Percentiles rank a stretch among this genome's conserved stretches.
Conservation (phyloP, 352 stramenopile genomes). For the Nothophytophthora sp. region DNA sequence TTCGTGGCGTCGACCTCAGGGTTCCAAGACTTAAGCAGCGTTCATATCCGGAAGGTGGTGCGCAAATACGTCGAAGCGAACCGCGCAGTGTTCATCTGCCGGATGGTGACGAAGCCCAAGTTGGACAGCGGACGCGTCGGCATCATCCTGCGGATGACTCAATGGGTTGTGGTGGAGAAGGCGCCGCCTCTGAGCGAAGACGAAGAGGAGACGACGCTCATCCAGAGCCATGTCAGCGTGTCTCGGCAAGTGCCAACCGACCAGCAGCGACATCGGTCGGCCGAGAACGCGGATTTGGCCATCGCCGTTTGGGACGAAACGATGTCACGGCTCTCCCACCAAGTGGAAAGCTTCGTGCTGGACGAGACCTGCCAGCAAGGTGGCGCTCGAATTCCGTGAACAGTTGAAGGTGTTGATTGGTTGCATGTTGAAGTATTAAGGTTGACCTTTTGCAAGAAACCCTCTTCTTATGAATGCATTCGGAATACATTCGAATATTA, state of each 20-base stretch:
- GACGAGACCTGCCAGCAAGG: not conserved
- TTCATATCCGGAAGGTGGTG: slow-evolving; percentile 9
- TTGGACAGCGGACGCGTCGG: not conserved
- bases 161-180: slow-evolving; percentile 10
- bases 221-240: slow-evolving; percentile 12
- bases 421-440: no score
- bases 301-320: slow-evolving; percentile 17
- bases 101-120: slow-evolving; percentile 1
- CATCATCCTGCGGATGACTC: not conserved
- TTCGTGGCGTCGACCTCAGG: not conserved
- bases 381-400: not conserved
- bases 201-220: not conserved
- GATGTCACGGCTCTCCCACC: slow-evolving; percentile 4
- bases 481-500: no score
- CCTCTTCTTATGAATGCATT: no score
- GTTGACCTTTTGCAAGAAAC: no score
- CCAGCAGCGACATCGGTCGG: not conserved
- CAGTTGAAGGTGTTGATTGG: no score
- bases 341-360: slow-evolving; percentile 18
- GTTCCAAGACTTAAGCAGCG: not conserved
- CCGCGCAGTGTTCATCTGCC: slow-evolving; percentile 13
- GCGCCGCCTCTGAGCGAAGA: not conserved
- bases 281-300: slow-evolving; percentile 5
- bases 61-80: slow-evolving; percentile 11
- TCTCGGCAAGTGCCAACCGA: slow-evolving; percentile 1